Percentiles rank a stretch among this genome's conserved stretches.
phyloP scores from a whole-genome alignment of 2,329 filamentous ascomycete species.

The Verticillium tricorpus region DNA sequence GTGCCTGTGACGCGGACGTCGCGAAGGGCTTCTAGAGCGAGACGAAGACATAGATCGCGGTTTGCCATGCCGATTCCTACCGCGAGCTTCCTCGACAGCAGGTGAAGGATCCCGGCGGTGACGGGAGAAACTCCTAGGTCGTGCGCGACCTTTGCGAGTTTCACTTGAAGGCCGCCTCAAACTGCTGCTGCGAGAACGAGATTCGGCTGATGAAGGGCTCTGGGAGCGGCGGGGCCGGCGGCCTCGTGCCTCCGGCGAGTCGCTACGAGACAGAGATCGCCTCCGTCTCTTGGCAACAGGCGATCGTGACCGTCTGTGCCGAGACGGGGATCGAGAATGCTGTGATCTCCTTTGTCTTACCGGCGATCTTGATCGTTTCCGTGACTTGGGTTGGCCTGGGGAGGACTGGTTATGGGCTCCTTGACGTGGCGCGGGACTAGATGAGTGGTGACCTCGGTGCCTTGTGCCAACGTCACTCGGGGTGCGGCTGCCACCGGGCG shows the following conservation, averaged over 20 bases:
- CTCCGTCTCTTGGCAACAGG: conserved; percentile 16
- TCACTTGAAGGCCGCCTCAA: conserved; percentile 5
- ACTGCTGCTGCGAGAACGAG: conserved; percentile 32
- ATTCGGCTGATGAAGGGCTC: conserved; percentile 25
- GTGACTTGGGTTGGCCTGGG: conserved; percentile 24
- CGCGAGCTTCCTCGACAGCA: background rate
- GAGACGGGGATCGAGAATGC: conserved; percentile 31
- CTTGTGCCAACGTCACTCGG: conserved; percentile 20
- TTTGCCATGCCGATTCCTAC: background rate
- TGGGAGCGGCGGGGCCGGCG: conserved; percentile 10
- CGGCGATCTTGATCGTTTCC: conserved; percentile 36
- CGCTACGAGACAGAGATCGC: conserved; percentile 18
- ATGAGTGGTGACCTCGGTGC: conserved; percentile 24
- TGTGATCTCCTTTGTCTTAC: conserved; percentile 19
- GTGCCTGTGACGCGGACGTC: conserved; percentile 30
- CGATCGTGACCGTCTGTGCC: conserved; percentile 19
- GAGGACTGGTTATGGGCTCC: conserved; percentile 23
- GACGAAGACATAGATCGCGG: conserved; percentile 2
- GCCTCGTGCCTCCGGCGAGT: conserved; percentile 8
- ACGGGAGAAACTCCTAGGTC: conserved; percentile 2
- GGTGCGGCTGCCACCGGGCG: conserved; percentile 23
- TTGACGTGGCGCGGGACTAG: conserved; percentile 27
- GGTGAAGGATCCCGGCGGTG: background rate
- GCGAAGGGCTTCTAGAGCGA: conserved; percentile 13
- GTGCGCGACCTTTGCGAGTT: conserved; percentile 12